Evolutionary conservation across 2,329 filamentous ascomycete genomes (phyloP), one percentile per base, ranked within the genome.

Genomic region (Dactylella cylindrospora): DNA sequence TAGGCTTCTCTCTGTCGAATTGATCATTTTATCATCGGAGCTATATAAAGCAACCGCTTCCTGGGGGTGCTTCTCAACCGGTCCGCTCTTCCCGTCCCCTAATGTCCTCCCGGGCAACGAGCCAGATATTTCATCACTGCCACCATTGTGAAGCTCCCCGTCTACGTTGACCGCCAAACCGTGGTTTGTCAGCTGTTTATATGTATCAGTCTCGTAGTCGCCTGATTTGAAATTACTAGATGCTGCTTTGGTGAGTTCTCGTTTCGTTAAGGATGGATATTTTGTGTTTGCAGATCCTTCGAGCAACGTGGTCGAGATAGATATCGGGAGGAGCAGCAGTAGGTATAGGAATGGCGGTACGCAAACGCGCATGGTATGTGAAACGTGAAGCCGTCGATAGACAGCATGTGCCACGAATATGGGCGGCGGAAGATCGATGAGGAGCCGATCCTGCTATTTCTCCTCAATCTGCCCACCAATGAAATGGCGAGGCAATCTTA

Each of bases 201-300:
- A 53, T 22, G 41, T 43, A 12, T 62, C 57, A 9, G 41, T 49
- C 10, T 41, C 40, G 40, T 32, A 49, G 35, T 53, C 57, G 6
- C 49, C 49, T 26, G 9, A 22, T 12, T 19, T 36, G 25, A 49
- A 62, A 13, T 62, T 31, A 6, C 36, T 31, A 6, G 43, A 32
- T 19, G 31, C 36, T 9, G 47, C 47, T 25, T 53, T 3, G 12
- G 32, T 10, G 17, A 44, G n/a, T n/a, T n/a, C n/a, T n/a, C n/a
- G n/a, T n/a, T n/a, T n/a, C n/a, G n/a, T n/a, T n/a, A n/a, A n/a
- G n/a, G n/a, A n/a, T n/a, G n/a, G n/a, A n/a, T n/a, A n/a, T n/a
- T n/a, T n/a, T n/a, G n/a, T n/a, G n/a, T n/a, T n/a, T n/a, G n/a
- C n/a, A n/a, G n/a, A n/a, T n/a, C n/a, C n/a, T n/a, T 54, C 47